These are phyloP conservation scores for Vachellia pachyceras DNA, from an alignment of 306 rosid species.

Conservation along the genomic window DNA sequence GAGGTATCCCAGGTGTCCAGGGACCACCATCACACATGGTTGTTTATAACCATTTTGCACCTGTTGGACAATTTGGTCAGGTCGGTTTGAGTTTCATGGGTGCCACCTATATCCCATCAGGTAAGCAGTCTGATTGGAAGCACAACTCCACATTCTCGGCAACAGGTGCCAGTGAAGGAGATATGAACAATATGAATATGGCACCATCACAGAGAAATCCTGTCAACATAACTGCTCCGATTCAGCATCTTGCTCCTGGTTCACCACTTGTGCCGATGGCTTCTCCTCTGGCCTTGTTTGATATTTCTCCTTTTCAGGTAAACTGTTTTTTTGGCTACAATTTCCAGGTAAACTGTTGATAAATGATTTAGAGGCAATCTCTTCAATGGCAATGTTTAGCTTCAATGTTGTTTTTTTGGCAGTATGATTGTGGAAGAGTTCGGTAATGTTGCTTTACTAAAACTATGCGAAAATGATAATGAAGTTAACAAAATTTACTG, in stretches of 20 bases:
- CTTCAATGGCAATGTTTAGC: background rate
- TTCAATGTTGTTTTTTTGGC: conserved; percentile 1
- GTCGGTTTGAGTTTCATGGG: conserved; percentile 99
- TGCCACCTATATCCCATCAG: conserved; percentile 87
- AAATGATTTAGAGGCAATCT: conserved; percentile 9
- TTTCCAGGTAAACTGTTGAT: conserved; percentile 73
- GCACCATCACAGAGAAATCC: conserved; percentile 72
- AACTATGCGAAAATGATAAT: background rate
- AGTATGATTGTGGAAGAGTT: background rate
- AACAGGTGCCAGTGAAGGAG: conserved; percentile 65
- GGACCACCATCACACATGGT: conserved; percentile 98
- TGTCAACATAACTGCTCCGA: conserved; percentile 66
- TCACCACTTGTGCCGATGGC: conserved; percentile 94
- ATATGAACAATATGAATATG: conserved; percentile 72
- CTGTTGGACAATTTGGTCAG: conserved; percentile 96
- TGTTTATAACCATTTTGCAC: conserved; percentile 97
- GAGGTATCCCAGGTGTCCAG: conserved; percentile 93
- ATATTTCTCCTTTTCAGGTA: conserved; percentile 98
- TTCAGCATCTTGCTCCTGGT: conserved; percentile 96
- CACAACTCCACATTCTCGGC: conserved; percentile 77
- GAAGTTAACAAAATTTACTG: background rate
- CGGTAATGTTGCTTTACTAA: conserved; percentile 3
- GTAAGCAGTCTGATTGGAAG: conserved; percentile 98
- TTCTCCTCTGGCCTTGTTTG: conserved; percentile 90
- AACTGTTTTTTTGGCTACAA: too few species aligned